Conservation (phyloP, 805 yeast species). For the Saccharomycopsis fodiens region DNA sequence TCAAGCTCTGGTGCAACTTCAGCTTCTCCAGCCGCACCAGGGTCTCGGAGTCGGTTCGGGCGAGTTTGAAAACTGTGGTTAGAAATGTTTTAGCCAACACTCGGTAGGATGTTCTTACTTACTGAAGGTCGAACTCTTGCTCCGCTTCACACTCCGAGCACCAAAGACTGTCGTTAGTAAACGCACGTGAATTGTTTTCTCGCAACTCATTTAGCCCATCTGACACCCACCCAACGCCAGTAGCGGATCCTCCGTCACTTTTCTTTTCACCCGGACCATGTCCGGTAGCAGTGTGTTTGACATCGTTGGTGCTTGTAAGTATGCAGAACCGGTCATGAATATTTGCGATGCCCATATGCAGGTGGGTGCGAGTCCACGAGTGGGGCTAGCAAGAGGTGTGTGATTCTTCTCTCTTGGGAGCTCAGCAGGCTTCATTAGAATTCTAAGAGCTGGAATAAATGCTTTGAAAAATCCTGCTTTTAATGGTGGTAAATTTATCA, state of each 20-base stretch:
- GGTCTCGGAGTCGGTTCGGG: constrained; percentile 37
- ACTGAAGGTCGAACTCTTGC: constrained; percentile 29
- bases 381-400: too few species aligned
- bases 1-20: neutral
- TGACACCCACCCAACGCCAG: constrained; percentile 53
- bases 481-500: too few species aligned
- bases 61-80: constrained; percentile 35
- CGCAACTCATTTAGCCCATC: too few species aligned
- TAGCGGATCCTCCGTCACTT: constrained; percentile 80
- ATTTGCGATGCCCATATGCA: neutral
- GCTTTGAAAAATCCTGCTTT: too few species aligned
- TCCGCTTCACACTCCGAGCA: constrained; percentile 31
- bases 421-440: too few species aligned
- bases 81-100: neutral
- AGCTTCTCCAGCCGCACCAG: neutral
- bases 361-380: too few species aligned
- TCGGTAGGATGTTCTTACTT: constrained; percentile 6
- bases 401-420: too few species aligned
- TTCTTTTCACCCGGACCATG: constrained; percentile 76
- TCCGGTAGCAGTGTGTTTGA: constrained; percentile 35
- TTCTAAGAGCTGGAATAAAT: too few species aligned
- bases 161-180: constrained; percentile 26
- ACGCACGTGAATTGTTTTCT: neutral
- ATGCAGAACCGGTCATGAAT: too few species aligned
- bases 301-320: constrained; percentile 13